Conservation (phyloP, 306 rosid species). For the Quercus wislizeni region DNA sequence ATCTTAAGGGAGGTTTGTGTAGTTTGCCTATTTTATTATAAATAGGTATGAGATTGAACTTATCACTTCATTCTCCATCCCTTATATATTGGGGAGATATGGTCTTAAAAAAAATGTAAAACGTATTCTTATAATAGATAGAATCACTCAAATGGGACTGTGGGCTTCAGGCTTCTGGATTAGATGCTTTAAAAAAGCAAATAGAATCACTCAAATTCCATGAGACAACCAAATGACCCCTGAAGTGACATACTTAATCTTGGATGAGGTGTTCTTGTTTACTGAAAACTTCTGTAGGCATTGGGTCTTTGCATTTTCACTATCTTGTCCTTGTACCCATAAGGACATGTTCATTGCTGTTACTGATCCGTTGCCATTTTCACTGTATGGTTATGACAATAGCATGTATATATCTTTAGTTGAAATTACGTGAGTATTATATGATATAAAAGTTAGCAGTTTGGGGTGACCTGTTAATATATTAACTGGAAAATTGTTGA, state of each 20-base stretch:
- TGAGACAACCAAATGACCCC: not conserved
- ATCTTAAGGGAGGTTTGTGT: no score
- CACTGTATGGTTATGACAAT: no score
- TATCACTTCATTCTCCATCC: not conserved
- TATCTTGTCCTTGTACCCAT: not conserved
- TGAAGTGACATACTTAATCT: not conserved
- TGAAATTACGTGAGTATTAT: no score
- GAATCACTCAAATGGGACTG: not conserved
- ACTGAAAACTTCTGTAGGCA: no score
- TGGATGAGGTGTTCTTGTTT: not conserved
- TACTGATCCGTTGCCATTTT: no score
- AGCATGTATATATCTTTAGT: no score
- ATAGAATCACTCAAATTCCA: not conserved
- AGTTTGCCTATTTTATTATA: not conserved
- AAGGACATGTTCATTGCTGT: not conserved
- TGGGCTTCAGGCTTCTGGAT: not conserved
- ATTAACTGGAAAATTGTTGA: no score
- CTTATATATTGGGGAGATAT: not conserved
- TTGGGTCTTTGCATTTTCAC: not conserved
- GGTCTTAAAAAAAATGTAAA: not conserved
- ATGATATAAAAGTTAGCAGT: not conserved
- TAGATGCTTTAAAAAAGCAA: not conserved
- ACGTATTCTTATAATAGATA: not conserved
- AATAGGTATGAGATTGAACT: not conserved
- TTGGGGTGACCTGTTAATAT: not conserved